Base-by-base conservation (phyloP, 352 stramenopile species). In the Globisporangium parvum region DNA sequence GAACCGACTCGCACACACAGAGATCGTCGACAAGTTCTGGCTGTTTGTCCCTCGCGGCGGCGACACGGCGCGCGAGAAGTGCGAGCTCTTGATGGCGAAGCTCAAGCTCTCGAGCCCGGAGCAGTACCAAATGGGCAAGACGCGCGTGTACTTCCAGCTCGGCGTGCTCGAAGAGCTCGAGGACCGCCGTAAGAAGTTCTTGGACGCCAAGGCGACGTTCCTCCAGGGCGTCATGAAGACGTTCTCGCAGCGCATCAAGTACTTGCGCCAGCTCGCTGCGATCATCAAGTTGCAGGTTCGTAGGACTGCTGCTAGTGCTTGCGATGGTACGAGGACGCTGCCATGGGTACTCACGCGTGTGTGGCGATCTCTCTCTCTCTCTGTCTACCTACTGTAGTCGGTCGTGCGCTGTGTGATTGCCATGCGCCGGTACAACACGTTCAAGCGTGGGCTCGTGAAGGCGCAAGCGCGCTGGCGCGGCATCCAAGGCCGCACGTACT, bases 1-100 rank as follows among this genome's bases (percentile, higher is more conserved):
- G 46, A 98, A 99, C 69, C 93, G 97, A 26, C 73, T 99, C 33
- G 76, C 82, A 56, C 96, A 98, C 73, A 67, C 73, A 0, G 82
- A 95, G 15, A 85, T 91, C 33, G 58, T 93, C 53, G 67, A 88
- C 48, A 91, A 92, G 57, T 93, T 93, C 48, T 88, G 80, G 71
- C 46, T 92, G 50, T 92, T 94, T 60, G 81, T 91, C 17, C 80
- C 80, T 11, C 75, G 67, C 39, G 73, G 71, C 15, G 80, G 78
- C 23, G 64, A 81, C 8, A 85, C 69, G 0, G 63, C 73, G 15
- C 67, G 57, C 26, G 76, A 90, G 14, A 89, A 88, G 61, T 92
- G 84, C 53, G 62, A 91, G 47, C 51, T 90, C 17, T 62, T 92
- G 0, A 91, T 92, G 81, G 70, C 88, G 49, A 90, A 91, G 61